Evolutionary conservation across 345 rosid genomes (phyloP).

Genomic region (Crucihimalaya himalaica): DNA sequence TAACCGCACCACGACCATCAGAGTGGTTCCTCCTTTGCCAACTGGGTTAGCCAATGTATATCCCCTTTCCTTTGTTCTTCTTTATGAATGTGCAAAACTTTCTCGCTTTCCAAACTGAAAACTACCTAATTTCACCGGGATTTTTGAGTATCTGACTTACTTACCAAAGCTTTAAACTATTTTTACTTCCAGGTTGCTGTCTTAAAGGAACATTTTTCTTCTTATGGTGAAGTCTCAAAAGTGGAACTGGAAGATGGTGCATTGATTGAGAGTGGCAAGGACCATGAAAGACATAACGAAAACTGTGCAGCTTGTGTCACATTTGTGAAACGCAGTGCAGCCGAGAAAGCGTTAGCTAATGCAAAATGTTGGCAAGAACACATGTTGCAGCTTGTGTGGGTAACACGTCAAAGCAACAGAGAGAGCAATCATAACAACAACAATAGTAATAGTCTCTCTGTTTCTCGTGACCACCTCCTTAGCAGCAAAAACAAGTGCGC

Average conservation of each 20-base stretch:
- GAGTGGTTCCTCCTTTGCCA: constrained; percentile 76
- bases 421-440: constrained; percentile 24
- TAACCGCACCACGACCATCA: constrained; percentile 77
- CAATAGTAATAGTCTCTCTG: constrained; percentile 19
- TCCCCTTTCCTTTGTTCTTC: constrained; percentile 36
- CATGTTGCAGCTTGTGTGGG: constrained; percentile 69
- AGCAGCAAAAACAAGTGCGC: constrained; percentile 41
- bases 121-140: background rate
- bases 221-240: constrained; percentile 64
- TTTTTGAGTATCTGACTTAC: background rate
- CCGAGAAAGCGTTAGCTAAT: constrained; percentile 79
- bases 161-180: constrained; percentile 22
- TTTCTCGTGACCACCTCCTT: constrained; percentile 35
- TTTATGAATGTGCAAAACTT: constrained; percentile 16
- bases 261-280: constrained; percentile 39
- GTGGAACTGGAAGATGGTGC: constrained; percentile 71
- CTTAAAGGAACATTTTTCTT: constrained; percentile 73
- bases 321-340: constrained; percentile 62
- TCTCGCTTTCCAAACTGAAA: background rate
- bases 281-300: constrained; percentile 41
- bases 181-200: constrained; percentile 54
- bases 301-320: constrained; percentile 55
- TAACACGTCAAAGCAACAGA: constrained; percentile 42
- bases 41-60: constrained; percentile 73
- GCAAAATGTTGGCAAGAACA: constrained; percentile 86